phyloP scores from a whole-genome alignment of 345 rosid genomes.

The Gossypium turneri region DNA sequence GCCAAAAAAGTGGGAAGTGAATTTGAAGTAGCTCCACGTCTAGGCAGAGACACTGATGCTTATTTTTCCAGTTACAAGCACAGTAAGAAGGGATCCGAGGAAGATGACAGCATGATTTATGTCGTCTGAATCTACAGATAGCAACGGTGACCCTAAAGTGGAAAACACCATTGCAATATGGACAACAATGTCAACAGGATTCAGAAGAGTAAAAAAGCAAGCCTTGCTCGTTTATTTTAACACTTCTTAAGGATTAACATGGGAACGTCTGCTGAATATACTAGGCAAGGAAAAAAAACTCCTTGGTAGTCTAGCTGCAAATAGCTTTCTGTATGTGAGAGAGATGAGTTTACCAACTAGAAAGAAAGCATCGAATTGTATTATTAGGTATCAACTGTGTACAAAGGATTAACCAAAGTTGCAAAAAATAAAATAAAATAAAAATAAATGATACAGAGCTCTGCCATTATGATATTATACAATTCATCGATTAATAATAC shows the following conservation, averaged over 20 bases:
- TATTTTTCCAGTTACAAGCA: constrained; percentile 25
- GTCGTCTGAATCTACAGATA: constrained; percentile 10
- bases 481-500: background rate
- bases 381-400: background rate
- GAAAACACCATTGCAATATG: background rate
- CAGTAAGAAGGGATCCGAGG: constrained; percentile 14
- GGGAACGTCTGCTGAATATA: background rate
- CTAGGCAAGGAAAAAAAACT: background rate
- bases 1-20: constrained; percentile 19
- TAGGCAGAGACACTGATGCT: constrained; percentile 19
- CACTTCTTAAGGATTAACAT: background rate
- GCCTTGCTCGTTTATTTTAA: background rate
- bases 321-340: background rate
- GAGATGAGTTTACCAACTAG: background rate
- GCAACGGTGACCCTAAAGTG: background rate
- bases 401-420: background rate
- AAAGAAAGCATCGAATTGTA: background rate
- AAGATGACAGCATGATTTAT: constrained; percentile 17
- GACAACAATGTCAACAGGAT: background rate
- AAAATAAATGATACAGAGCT: background rate
- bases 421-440: background rate
- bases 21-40: constrained; percentile 39
- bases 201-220: background rate
- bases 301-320: background rate
- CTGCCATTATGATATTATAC: background rate